Base-by-base conservation (phyloP, 805 yeast genomes). In the Tanozyma kutaoensis region DNA sequence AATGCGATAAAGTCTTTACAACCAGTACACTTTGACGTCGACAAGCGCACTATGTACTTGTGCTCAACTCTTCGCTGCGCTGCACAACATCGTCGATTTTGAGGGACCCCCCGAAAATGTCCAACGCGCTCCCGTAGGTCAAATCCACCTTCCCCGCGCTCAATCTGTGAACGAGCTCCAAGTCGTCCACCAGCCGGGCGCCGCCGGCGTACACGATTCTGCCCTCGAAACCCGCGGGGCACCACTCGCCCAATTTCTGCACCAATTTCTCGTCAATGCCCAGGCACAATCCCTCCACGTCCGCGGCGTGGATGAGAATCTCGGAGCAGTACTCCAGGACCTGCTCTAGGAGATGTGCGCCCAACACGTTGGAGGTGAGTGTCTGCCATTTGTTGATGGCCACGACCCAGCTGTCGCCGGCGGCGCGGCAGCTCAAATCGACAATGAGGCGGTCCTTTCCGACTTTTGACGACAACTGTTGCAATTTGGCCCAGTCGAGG, bases 311-410 rank as follows among this genome's bases (percentile, higher is more conserved):
- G 12, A 91, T 76, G 28, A 91, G 56, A 44, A 88, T 81, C 53
- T 91, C 98, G 36, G 72, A 67, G 42, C 96, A 82, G 52, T 76
- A 81, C 26, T 58, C 30, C 7, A 76, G 52, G 22, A 91, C 61
- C 25, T 50, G 33, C 4, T 40, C 46, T 32, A 91, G 66, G 15
- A 78, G 66, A 15, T 65, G 67, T 26, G 50, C 47, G 26, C 58
- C 59, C 28, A 91, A 58, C 29, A 55, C 65, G 24, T 74, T 63
- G 22, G 65, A 64, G 0, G 99, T 91, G 16, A 86, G 52, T 0
- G 86, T 79, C 48, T 86, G 96, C 99, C 99, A 91, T 51, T 85
- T 79, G 53, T 91, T 86, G 73, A 85, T 91, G 2, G 97, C 95
- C n/a, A 91, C 98, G 20, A 77, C 66, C 98, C 98, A 91, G 17